Evolutionary conservation across 768 basidiomycete species (phyloP).

Genomic region (Russula griseocarnosa): DNA sequence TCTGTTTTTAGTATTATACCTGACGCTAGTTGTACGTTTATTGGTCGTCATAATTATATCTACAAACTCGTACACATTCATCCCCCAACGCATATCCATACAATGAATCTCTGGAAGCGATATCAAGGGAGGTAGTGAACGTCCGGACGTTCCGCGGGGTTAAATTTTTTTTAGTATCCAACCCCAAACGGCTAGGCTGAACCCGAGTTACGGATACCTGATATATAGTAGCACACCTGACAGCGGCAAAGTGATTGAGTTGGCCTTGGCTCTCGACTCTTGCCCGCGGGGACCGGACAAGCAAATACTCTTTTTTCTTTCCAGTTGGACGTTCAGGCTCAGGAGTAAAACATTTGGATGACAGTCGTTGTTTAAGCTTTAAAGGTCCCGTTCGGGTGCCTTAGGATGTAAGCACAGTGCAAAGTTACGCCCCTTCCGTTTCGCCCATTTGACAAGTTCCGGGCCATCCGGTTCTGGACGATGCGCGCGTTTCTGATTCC

Average conservation of each 20-base stretch:
- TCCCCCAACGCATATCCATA: constrained; percentile 31
- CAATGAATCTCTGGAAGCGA: constrained; percentile 8
- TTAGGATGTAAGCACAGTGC: constrained; percentile 10
- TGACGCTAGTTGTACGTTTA: constrained; percentile 32
- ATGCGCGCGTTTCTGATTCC: neutral
- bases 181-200: constrained; percentile 24
- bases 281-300: constrained; percentile 13
- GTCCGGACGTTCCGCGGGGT: constrained; percentile 21
- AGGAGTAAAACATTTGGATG: neutral
- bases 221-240: constrained; percentile 16
- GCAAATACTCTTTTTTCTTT: neutral
- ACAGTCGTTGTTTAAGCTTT: constrained; percentile 14
- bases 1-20: constrained; percentile 31
- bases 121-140: neutral
- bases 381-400: constrained; percentile 15
- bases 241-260: constrained; percentile 21
- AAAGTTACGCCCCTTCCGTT: neutral
- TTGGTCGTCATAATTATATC: constrained; percentile 34
- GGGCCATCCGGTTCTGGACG: constrained; percentile 16
- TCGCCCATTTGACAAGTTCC: neutral
- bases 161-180: constrained; percentile 20
- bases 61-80: constrained; percentile 28
- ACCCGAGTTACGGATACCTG: constrained; percentile 11
- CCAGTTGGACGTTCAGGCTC: neutral
- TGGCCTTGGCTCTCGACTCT: constrained; percentile 1